phyloP scores from a whole-genome alignment of 2,329 filamentous ascomycete genomes.

The Chaetothyriales sp. region DNA sequence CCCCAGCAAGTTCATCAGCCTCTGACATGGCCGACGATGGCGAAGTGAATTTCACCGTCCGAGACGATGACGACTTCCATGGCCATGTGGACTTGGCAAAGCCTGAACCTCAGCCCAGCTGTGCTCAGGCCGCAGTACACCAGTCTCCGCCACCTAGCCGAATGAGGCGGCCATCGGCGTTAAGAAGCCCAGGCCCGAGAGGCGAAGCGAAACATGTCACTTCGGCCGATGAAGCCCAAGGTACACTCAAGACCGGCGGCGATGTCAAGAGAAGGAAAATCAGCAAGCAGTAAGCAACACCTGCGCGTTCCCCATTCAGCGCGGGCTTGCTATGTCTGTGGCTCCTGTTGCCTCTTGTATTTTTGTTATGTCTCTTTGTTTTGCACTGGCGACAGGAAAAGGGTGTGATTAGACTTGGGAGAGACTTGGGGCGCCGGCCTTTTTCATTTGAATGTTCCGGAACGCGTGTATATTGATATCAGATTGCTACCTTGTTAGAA shows the following conservation, averaged over 20 bases:
- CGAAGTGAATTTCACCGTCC: constrained; percentile 34
- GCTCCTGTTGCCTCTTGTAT: not conserved
- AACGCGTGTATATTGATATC: not conserved
- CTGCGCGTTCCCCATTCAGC: not conserved
- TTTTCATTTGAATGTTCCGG: not conserved
- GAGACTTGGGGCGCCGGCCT: not conserved
- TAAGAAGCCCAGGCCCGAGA: not conserved
- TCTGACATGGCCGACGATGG: constrained; percentile 38
- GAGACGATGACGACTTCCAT: constrained; percentile 29
- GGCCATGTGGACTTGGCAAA: constrained; percentile 16
- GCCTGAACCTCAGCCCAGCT: constrained; percentile 21
- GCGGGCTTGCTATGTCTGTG: not conserved
- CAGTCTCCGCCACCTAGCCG: not conserved
- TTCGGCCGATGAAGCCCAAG: not conserved
- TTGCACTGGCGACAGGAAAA: not conserved
- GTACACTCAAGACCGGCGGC: not conserved
- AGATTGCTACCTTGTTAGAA: not conserved
- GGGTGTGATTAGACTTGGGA: not conserved
- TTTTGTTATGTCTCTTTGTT: not conserved
- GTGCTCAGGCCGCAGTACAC: constrained; percentile 14
- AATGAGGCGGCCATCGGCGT: not conserved
- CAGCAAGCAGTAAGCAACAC: constrained; percentile 6
- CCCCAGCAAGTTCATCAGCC: constrained; percentile 40
- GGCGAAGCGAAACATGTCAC: not conserved
- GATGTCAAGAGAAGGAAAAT: constrained; percentile 4